Evolutionary conservation across 345 rosid species (phyloP), one percentile per base, ranked within the genome.

Genomic region (Acer campestre): DNA sequence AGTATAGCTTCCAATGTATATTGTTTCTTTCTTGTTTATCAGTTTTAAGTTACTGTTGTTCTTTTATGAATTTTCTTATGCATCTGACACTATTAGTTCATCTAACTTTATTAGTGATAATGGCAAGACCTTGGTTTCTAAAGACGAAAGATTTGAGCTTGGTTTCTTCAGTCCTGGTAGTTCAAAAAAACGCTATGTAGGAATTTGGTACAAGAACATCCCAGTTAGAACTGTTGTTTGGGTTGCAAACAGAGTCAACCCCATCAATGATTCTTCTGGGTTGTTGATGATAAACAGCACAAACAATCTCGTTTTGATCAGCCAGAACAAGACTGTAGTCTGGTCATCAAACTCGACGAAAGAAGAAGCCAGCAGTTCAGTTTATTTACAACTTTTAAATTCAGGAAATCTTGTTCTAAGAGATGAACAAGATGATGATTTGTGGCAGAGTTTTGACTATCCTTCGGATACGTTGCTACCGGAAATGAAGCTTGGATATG

Each of bases 361-460:
- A 25, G 42, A 38, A 14, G 73, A 25, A 25, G 42, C 1, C 4
- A 38, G 22, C 27, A 35, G 23, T 22, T 75, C 78, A 40, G 72
- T 74, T 3, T 12, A 77, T 6, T 68, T 25, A 27, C 67, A 70
- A 70, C 80, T 82, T 1, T n/a, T 82, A 12, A 73, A 79, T 40
- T 49, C 78, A 0, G 85, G 80, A 27, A 80, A 83, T 72, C 35
- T 83, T 61, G 77, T 77, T 7, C 71, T 80, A 6, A 64, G 44
- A 20, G 73, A 74, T 14, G 72, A 14, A 0, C 27, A 58, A 10
- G 64, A 25, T 7, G 11, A 29, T 7, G 77, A 73, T 58, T 61
- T 85, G 31, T 88, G 91, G 91, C 89, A 87, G 73, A 80, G 88
- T 53, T 88, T 88, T 59, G 89, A 88, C 63, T 58, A 84, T 58